Evolutionary conservation across 163 green algal genomes (phyloP).

Genomic region (Coccomyxa subellipsoidea): DNA sequence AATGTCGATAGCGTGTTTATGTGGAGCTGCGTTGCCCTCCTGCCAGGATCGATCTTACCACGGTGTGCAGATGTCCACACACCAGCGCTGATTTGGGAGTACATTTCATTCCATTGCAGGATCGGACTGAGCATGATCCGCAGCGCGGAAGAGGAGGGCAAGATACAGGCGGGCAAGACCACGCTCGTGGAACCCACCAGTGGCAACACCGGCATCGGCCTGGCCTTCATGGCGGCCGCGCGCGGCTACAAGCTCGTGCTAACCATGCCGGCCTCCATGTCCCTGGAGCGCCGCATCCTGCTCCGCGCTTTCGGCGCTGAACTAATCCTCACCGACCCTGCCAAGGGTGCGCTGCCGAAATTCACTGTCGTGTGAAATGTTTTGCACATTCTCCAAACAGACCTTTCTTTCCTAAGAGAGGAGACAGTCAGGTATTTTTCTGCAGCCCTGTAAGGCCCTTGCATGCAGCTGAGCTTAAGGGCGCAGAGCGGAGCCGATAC

Average conservation of each 20-base stretch:
- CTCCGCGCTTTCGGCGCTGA: constrained; percentile 94
- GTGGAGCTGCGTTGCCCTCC: no score
- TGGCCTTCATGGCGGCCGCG: constrained; percentile 95
- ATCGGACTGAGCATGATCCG: constrained; percentile 92
- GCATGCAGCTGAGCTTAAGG: no score
- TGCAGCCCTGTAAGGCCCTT: no score
- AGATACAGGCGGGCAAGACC: constrained; percentile 88
- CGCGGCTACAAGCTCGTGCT: constrained; percentile 95
- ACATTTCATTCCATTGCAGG: no score
- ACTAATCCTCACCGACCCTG: constrained; percentile 92
- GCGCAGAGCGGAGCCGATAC: no score
- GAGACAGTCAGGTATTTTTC: no score
- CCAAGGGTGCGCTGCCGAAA: constrained; percentile 54
- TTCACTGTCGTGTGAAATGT: background rate
- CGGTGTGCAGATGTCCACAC: no score
- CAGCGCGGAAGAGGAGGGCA: constrained; percentile 76
- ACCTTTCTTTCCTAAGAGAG: no score
- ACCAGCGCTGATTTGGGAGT: no score
- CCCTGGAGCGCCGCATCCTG: constrained; percentile 89
- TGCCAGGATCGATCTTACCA: no score
- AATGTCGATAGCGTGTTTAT: no score
- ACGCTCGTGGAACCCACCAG: constrained; percentile 93
- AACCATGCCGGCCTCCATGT: constrained; percentile 98
- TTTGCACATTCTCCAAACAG: no score
- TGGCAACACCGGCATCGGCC: constrained; percentile 96